Conservation (phyloP, 139 green algal genomes). For the Penium margaritaceum region DNA sequence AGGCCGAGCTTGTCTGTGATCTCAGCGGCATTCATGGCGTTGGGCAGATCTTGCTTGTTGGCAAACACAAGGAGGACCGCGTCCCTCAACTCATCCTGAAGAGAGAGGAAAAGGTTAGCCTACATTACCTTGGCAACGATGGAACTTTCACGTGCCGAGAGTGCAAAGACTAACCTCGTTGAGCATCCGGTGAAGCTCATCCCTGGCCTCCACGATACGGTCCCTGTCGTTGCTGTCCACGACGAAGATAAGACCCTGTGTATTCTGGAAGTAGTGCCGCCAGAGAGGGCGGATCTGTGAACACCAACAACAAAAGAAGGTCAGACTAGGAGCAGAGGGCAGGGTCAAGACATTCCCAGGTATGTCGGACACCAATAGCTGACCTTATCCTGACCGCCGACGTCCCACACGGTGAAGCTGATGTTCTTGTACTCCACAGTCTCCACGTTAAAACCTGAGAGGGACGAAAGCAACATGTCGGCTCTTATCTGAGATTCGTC, state of each 20-base stretch:
- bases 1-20: constrained; percentile 98
- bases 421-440: constrained; percentile 95
- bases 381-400: constrained; percentile 88
- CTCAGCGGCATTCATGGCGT: constrained; percentile 98
- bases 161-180: constrained; percentile 89
- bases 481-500: no score
- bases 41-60: constrained; percentile 99
- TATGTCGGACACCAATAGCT: neutral
- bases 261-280: constrained; percentile 99
- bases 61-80: constrained; percentile 95
- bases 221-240: constrained; percentile 95
- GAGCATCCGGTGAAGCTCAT: constrained; percentile 97
- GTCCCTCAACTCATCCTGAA: constrained; percentile 70
- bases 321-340: neutral
- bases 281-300: constrained; percentile 75
- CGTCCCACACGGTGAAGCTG: constrained; percentile 72
- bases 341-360: neutral
- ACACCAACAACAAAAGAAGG: neutral
- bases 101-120: no score
- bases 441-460: constrained; percentile 86
- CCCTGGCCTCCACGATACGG: constrained; percentile 84
- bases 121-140: no score
- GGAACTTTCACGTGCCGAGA: no score
- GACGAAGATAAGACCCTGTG: constrained; percentile 96
- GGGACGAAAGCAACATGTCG: no score